Evolutionary conservation across 208 protist genomes (phyloP), one percentile per base, ranked within the genome.

Genomic region (Wallacemonas sp.): DNA sequence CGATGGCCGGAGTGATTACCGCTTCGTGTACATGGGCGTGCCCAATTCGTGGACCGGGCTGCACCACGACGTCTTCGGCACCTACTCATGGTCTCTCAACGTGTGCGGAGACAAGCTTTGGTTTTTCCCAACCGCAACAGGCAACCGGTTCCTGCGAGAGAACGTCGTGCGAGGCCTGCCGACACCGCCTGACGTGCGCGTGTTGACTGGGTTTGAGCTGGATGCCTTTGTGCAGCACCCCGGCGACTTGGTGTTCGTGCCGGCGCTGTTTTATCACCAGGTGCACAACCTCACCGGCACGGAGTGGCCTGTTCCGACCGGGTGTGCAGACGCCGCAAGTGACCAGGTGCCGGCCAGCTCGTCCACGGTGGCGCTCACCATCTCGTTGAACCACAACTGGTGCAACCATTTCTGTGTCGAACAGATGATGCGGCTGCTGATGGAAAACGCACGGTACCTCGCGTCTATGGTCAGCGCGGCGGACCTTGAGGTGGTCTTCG

Each of bases 311-410:
- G 50, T 79, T 1, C 63, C 70, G 13, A 10, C 1, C 1, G 52
- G 6, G 17, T 19, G 13, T 12, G 41, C 15, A 1, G 52, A 26
- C 5, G 59, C 17, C 30, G 15, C 32, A 12, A 22, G 13, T 10
- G 13, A n/a, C 34, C 34, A 6, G 45, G 22, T 12, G 37, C 22
- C 39, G 33, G 3, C 38, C 13, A 29, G n/a, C n/a, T n/a, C 33
- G n/a, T 37, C 24, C 24, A 46, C 41, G 10, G 67, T 81, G 27
- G 46, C 50, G 48, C 68, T 94, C 26, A 77, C 81, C 24, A 76
- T 89, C n/a, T 78, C 90, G 13, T 33, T 94, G 17, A 96, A 96
- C 58, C 90, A 96, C 74, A 96, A 96, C 63, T 96, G 90, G 90
- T 89, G 83, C 61, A 93, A 90, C 63, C 59, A 71, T 29, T 88